A percentile compares a stretch with the other conserved stretches of the same genome.
These are phyloP conservation scores for Trematosphaeria pertusa DNA, from an alignment of 2,329 filamentous ascomycete genomes.

Conservation along the genomic window DNA sequence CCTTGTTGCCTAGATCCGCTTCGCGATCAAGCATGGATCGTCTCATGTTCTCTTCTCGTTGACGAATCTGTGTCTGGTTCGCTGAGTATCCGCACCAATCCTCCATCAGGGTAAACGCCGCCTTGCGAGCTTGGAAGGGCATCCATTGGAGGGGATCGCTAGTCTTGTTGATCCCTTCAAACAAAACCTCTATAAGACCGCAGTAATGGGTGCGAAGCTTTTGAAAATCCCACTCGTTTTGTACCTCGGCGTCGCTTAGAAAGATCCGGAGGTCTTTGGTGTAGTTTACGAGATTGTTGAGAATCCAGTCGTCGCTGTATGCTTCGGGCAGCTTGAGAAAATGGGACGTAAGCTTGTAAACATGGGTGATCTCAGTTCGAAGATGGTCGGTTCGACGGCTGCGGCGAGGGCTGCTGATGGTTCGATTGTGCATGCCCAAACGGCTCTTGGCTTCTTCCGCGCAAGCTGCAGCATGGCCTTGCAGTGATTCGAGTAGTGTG, in stretches of 20 bases:
- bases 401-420: conserved; percentile 79
- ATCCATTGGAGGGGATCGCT: conserved; percentile 91
- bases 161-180: conserved; percentile 86
- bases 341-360: conserved; percentile 92
- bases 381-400: conserved; percentile 86
- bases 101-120: conserved; percentile 95
- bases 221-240: conserved; percentile 94
- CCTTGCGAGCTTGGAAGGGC: conserved; percentile 95
- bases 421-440: conserved; percentile 78
- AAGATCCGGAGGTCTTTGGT: conserved; percentile 93
- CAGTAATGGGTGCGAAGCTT: conserved; percentile 92
- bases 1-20: conserved; percentile 72
- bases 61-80: conserved; percentile 81
- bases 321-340: conserved; percentile 82
- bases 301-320: conserved; percentile 86
- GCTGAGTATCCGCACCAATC: conserved; percentile 99
- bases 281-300: conserved; percentile 87
- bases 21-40: conserved; percentile 84
- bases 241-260: conserved; percentile 91
- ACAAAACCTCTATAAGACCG: conserved; percentile 89
- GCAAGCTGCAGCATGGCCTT: conserved; percentile 83
- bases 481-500: conserved; percentile 86
- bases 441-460: conserved; percentile 87
- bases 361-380: conserved; percentile 92
- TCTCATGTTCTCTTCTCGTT: conserved; percentile 85